phyloP scores from a whole-genome alignment of 345 rosid genomes.

The Eutrema japonicum region DNA sequence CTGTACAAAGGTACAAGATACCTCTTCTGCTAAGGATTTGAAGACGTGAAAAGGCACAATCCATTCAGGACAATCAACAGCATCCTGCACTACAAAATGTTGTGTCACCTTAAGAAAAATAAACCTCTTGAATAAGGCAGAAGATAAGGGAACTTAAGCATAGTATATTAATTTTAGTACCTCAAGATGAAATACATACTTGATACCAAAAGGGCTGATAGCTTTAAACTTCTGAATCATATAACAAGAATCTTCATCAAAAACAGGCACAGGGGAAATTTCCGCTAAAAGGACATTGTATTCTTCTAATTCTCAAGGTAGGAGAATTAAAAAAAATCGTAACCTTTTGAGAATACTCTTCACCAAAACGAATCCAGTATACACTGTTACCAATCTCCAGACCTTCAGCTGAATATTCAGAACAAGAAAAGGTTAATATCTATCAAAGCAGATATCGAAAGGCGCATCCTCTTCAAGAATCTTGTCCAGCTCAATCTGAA shows the following conservation, averaged over 20 bases:
- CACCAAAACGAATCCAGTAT: conserved; percentile 84
- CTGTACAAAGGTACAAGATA: conserved; percentile 3
- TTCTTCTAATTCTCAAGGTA: too few species aligned
- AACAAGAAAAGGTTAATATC: too few species aligned
- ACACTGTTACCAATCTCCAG: conserved; percentile 73
- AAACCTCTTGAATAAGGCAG: too few species aligned
- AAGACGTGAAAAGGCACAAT: conserved; percentile 87
- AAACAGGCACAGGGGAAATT: background rate
- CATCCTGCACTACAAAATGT: conserved; percentile 59
- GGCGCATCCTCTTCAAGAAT: too few species aligned
- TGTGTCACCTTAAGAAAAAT: too few species aligned
- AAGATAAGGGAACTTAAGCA: too few species aligned
- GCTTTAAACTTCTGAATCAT: conserved; percentile 68
- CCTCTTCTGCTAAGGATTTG: conserved; percentile 92
- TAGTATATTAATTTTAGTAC: conserved; percentile 40
- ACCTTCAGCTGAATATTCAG: conserved; percentile 70
- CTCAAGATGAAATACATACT: conserved; percentile 91
- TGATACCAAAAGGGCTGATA: conserved; percentile 74
- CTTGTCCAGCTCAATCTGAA: too few species aligned
- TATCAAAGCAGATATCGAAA: background rate
- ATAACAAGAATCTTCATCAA: conserved; percentile 11
- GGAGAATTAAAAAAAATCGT: too few species aligned
- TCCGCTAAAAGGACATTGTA: too few species aligned
- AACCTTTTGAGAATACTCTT: conserved; percentile 42
- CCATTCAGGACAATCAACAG: conserved; percentile 97